Percentiles rank a stretch among this genome's conserved stretches.
Conservation (phyloP, 805 yeast species). For the Candida peoriensis region DNA sequence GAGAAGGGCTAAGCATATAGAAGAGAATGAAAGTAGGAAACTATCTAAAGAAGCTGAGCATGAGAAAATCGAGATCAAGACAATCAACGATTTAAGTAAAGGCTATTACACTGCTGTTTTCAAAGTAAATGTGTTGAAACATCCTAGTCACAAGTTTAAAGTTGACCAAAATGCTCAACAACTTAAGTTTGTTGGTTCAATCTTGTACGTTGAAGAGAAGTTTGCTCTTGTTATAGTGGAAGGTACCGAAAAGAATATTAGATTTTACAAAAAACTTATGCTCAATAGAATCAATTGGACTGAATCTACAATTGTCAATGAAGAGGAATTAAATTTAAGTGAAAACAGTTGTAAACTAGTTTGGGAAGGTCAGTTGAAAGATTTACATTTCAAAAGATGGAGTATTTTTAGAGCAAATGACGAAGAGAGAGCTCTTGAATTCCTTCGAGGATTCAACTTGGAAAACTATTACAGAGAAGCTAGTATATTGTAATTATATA, state of each 20-base stretch:
- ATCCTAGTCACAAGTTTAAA: constrained; percentile 67
- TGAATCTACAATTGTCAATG: constrained; percentile 33
- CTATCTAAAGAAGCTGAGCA: constrained; percentile 52
- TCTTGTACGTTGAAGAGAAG: constrained; percentile 30
- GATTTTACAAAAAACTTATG: constrained; percentile 60
- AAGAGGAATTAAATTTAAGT: constrained; percentile 31
- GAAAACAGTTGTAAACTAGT: constrained; percentile 43
- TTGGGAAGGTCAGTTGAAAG: constrained; percentile 68
- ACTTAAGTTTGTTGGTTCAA: constrained; percentile 56
- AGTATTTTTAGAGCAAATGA: constrained; percentile 52
- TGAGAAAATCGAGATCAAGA: constrained; percentile 42
- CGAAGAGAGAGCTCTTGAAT: constrained; percentile 40
- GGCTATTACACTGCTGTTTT: constrained; percentile 60
- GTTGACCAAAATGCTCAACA: constrained; percentile 81
- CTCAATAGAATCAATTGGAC: constrained; percentile 67
- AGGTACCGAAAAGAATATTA: constrained; percentile 61
- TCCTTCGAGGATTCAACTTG: constrained; percentile 45
- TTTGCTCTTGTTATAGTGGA: constrained; percentile 65
- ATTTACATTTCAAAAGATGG: constrained; percentile 62
- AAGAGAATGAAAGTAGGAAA: constrained; percentile 56
- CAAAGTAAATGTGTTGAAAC: constrained; percentile 44
- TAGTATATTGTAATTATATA: not conserved
- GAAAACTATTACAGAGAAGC: constrained; percentile 57
- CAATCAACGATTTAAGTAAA: constrained; percentile 41
- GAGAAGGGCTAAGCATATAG: constrained; percentile 54